phyloP scores from a whole-genome alignment of 441 rosid species.

The Mallotus repandus region DNA sequence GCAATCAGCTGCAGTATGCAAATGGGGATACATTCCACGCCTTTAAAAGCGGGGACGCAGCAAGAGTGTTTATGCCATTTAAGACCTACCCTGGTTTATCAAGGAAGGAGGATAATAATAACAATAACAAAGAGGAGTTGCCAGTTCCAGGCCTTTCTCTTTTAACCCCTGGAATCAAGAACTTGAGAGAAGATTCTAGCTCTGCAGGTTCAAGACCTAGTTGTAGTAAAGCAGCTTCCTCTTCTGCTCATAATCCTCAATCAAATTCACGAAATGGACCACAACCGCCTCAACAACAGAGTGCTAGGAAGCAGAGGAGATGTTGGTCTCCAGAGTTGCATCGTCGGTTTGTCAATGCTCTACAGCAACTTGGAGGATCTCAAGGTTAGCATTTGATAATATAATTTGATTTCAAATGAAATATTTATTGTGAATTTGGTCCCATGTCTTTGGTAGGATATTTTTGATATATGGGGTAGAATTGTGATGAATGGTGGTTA shows the following conservation, averaged over 20 bases:
- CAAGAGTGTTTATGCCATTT: constrained; percentile 41
- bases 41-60: constrained; percentile 32
- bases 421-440: constrained; percentile 3
- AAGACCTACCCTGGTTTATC: constrained; percentile 36
- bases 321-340: constrained; percentile 97
- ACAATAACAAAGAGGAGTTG: constrained; percentile 30
- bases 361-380: constrained; percentile 90
- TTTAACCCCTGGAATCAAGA: constrained; percentile 50
- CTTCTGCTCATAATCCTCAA: constrained; percentile 43
- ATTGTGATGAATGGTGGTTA: background rate
- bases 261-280: constrained; percentile 39
- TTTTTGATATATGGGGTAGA: background rate
- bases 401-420: constrained; percentile 6
- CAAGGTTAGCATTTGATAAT: constrained; percentile 49
- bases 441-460: background rate
- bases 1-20: constrained; percentile 13
- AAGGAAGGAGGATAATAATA: constrained; percentile 32
- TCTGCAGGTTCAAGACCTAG: constrained; percentile 40
- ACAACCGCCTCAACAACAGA: constrained; percentile 50
- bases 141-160: constrained; percentile 53
- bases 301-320: constrained; percentile 82
- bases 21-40: constrained; percentile 36
- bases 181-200: constrained; percentile 53
- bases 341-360: constrained; percentile 73
- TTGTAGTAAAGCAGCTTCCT: constrained; percentile 42